These are phyloP conservation scores for Aegilops longissima DNA, from an alignment of 176 grass and related monocot species.

Conservation along the genomic window DNA sequence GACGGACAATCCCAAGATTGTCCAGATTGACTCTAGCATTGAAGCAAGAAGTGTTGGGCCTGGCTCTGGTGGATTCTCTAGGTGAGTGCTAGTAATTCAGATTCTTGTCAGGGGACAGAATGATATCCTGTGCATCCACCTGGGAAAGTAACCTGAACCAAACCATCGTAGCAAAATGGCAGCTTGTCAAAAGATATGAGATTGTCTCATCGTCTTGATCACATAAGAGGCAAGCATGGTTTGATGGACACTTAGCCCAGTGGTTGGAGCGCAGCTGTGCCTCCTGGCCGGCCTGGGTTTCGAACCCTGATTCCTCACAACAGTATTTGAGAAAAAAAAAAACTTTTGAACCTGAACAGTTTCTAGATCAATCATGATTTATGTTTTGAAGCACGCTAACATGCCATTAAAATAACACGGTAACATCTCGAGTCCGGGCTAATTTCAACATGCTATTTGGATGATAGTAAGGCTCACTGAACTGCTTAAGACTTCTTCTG, in stretches of 20 bases:
- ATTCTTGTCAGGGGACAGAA: neutral
- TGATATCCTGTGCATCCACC: too few species aligned
- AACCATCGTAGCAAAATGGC: too few species aligned
- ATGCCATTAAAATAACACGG: too few species aligned
- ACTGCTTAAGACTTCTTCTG: neutral
- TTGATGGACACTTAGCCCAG: too few species aligned
- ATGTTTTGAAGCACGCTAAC: neutral
- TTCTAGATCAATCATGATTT: neutral
- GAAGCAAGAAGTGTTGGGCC: constrained; percentile 73
- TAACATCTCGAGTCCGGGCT: neutral
- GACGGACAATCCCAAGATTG: constrained; percentile 51
- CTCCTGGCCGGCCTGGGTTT: too few species aligned
- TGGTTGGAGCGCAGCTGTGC: too few species aligned
- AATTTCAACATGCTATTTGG: neutral
- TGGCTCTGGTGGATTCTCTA: constrained; percentile 92
- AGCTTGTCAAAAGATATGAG: too few species aligned
- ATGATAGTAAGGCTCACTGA: neutral
- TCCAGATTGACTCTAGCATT: constrained; percentile 84
- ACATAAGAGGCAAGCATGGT: too few species aligned
- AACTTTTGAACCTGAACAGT: neutral
- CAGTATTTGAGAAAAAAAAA: too few species aligned
- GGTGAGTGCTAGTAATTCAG: constrained; percentile 36
- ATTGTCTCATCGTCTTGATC: too few species aligned
- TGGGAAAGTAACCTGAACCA: too few species aligned
- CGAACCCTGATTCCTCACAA: too few species aligned